These are phyloP conservation scores for Rhodomyrtus tomentosa DNA, from an alignment of 345 rosid species.

Conservation along the genomic window DNA sequence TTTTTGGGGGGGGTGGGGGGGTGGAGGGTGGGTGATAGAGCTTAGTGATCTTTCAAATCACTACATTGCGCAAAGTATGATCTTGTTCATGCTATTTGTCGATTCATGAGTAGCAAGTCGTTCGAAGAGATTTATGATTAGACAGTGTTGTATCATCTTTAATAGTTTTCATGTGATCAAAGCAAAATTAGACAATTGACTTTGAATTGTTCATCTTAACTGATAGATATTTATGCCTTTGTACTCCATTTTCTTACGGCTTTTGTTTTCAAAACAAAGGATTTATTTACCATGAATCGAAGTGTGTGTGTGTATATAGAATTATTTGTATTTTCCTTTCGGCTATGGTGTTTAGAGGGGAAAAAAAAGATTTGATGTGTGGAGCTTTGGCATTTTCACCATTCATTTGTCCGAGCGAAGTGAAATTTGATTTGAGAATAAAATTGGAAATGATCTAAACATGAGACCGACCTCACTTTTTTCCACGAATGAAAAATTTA, in stretches of 20 bases:
- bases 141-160: too few species aligned
- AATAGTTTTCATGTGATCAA: not conserved
- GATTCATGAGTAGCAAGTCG: not conserved
- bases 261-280: not conserved
- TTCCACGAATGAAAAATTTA: not conserved
- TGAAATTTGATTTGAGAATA: not conserved
- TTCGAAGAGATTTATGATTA: not conserved
- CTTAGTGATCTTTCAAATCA: not conserved
- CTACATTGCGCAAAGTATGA: not conserved
- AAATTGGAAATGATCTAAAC: not conserved
- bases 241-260: not conserved
- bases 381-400: not conserved
- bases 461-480: not conserved
- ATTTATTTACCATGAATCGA: not conserved
- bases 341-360: not conserved
- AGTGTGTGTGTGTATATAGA: not conserved
- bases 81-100: not conserved
- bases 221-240: not conserved
- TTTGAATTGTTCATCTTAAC: not conserved
- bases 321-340: not conserved
- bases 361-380: not conserved
- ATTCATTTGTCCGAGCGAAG: not conserved
- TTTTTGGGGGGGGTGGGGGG: too few species aligned
- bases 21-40: not conserved
- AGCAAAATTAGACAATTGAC: not conserved